Evolutionary conservation across 257 asterid genomes (phyloP), one percentile per base, ranked within the genome.

Genomic region (Linderniella brevidens): DNA sequence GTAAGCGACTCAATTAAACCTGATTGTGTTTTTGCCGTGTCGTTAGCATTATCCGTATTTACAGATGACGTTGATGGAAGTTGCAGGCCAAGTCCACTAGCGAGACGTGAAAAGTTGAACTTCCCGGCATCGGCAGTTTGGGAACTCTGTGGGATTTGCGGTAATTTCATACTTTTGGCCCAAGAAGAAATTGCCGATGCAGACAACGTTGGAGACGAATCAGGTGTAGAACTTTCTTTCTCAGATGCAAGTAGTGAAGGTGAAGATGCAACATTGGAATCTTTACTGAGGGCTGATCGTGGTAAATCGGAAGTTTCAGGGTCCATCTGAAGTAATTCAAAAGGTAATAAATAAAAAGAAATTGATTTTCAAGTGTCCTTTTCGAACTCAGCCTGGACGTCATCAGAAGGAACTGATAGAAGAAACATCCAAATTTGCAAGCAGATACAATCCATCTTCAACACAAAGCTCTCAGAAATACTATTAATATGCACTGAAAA

Each of bases 21-120:
- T 46, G 95, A 72, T 59, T 88, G 86, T 47, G 72, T 60, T 55
- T 69, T 29, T 50, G 62, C 58, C 54, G 88, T 55, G 61, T 60
- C 62, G 52, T 65, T 73, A 49, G 71, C 71, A 37, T 56, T 59
- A 17, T 68, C 84, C 62, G 66, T 66, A 41, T 76, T 52, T 48
- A 14, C 58, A 19, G 83, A 48, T 50, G 56, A 61, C 67, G 68
- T 79, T 12, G 77, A 64, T 42, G 81, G 63, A 50, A 63, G 53
- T 52, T 72, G 67, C 63, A 80, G 49, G 44, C 90, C 83, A 58
- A 88, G 68, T 46, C 93, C 98, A 74, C 92, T 84, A 25, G 93
- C 77, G 38, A 88, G 68, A 48, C 92, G 92, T 60, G 95, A 66
- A 71, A 88, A 76, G 40, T 82, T 65, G 35, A 71, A 74, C 58